phyloP scores from a whole-genome alignment of 108 stramenopile genomes.

The Pseudonitzschia multiseries region DNA sequence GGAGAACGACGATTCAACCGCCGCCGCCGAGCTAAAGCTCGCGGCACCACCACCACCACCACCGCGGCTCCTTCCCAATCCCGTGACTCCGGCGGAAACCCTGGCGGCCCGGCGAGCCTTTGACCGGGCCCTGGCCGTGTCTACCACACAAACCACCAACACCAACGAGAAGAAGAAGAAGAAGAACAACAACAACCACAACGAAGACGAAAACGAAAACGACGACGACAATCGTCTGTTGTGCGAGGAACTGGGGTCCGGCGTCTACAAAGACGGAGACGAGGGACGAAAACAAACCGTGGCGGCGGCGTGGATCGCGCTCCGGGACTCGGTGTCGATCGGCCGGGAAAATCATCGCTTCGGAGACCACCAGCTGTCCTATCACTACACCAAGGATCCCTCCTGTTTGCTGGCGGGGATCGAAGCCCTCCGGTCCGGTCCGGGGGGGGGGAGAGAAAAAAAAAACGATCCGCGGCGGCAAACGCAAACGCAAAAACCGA shows the following conservation, averaged over 20 bases:
- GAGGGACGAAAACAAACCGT: not conserved
- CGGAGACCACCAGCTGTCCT: conserved; percentile 43
- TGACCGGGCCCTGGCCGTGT: not conserved
- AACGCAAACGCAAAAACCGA: no score
- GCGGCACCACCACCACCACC: not conserved
- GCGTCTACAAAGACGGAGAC: not conserved
- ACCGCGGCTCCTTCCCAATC: not conserved
- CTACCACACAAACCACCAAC: no score
- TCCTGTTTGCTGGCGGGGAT: conserved; percentile 33
- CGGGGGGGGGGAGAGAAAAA: no score
- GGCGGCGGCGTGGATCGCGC: conserved; percentile 50
- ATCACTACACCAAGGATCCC: conserved; percentile 56
- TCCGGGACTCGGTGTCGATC: conserved; percentile 40
- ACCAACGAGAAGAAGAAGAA: no score
- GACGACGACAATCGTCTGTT: not conserved
- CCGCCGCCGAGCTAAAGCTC: no score
- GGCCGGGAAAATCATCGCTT: conserved; percentile 46
- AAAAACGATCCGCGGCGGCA: no score
- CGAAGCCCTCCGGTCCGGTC: not conserved
- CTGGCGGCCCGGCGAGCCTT: not conserved
- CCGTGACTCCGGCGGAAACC: not conserved
- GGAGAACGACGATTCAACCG: no score
- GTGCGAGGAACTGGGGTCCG: not conserved
- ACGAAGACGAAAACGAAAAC: not conserved
- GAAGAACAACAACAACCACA: no score